Base-by-base conservation (phyloP, 2,329 filamentous ascomycete species). In the Coniella vitis region DNA sequence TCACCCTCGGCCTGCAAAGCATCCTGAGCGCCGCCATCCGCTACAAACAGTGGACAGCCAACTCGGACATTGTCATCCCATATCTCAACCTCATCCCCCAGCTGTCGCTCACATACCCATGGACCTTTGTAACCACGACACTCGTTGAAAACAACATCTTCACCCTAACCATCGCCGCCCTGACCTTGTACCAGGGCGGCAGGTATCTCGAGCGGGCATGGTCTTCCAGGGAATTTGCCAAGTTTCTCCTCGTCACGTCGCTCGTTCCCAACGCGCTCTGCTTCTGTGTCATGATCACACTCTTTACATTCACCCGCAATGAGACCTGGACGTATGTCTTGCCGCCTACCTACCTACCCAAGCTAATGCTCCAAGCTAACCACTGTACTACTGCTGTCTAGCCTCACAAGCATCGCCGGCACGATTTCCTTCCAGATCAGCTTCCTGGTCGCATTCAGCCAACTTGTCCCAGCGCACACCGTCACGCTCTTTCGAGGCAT, bases 381-480 rank as follows among this genome's bases (percentile, higher is more conserved):
- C 49, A 56, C 53, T 49, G 42, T 20, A 5, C 57, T 25, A 50
- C 10, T 25, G 31, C n/a, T 46, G 5, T 48, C 42, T 60, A 93
- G 86, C 45, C 69, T 87, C 40, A 90, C 86, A 39, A 84, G 87
- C 55, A 87, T 97, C 62, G 87, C 87, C 58, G 93, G 93, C 58
- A 90, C 90, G 48, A 84, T 95, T 55, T 83, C 90, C 14, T 75
- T 96, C 50, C 91, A 96, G 67, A 90, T 93, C 40, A 84, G 87
- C 54, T 97, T 97, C 71, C 86, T 98, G 54, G 88, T 97, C 60
- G 88, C 91, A 47, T 95, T 97, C 70, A 97, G 95, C 70, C 93
- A 98, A 69, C 87, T 98, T 43, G 86, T 97, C 32, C 93, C 93
- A 19, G 90, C 95, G 54, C 93, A 98, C 67, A 98, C 93, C 10